Percentiles rank a stretch among this genome's conserved stretches.
These are phyloP conservation scores for Trichoderma semiorbis DNA, from an alignment of 2,329 filamentous ascomycete species.

Conservation along the genomic window DNA sequence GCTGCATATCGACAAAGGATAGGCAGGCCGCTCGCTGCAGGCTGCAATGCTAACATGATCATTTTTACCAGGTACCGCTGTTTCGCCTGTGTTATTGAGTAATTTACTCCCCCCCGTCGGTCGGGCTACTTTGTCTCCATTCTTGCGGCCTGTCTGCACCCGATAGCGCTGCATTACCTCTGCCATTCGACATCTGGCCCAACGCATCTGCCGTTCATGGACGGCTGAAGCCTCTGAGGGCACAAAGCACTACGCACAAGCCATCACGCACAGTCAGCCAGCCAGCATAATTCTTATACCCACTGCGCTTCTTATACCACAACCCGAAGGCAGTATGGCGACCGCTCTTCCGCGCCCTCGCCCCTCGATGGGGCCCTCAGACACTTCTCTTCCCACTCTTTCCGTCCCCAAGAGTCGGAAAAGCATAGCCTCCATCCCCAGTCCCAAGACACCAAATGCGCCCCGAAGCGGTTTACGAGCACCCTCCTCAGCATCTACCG, in stretches of 20 bases:
- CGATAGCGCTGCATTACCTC: slow-evolving; percentile 14
- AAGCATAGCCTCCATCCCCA: slow-evolving; percentile 49
- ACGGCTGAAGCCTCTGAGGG: slow-evolving; percentile 26
- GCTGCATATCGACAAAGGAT: neutral
- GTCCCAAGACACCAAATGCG: slow-evolving; percentile 42
- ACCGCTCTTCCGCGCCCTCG: slow-evolving; percentile 65
- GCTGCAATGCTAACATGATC: slow-evolving; percentile 5
- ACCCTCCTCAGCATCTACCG: slow-evolving; percentile 53
- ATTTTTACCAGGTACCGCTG: slow-evolving; percentile 4
- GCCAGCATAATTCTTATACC: slow-evolving; percentile 19
- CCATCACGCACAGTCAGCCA: slow-evolving; percentile 23
- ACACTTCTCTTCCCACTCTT: slow-evolving; percentile 68
- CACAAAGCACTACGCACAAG: slow-evolving; percentile 24
- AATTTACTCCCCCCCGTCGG: slow-evolving; percentile 11
- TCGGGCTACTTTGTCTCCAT: slow-evolving; percentile 1
- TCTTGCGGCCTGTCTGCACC: neutral
- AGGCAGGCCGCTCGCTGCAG: neutral
- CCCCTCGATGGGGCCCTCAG: slow-evolving; percentile 67
- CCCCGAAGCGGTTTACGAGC: slow-evolving; percentile 57
- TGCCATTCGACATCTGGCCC: slow-evolving; percentile 4
- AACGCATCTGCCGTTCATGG: slow-evolving; percentile 28
- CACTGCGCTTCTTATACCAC: neutral
- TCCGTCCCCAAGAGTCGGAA: slow-evolving; percentile 71
- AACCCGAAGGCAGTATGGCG: slow-evolving; percentile 25
- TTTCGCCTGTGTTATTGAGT: slow-evolving; percentile 21